phyloP scores from a whole-genome alignment of 1,139 yeast genomes.

The Blastobotrys buckinghamii region DNA sequence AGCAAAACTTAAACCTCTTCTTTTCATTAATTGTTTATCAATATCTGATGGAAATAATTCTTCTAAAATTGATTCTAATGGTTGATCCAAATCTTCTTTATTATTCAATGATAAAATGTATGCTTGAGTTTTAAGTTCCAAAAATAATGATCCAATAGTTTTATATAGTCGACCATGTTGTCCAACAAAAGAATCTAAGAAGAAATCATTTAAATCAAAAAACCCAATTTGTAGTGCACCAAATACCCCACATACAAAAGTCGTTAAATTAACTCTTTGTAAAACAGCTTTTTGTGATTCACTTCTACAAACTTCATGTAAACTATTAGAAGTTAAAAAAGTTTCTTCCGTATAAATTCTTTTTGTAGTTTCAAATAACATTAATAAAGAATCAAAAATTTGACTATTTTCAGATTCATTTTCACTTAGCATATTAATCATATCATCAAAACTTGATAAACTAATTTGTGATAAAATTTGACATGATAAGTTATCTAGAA shows the following conservation, averaged over 20 bases:
- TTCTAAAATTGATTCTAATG: conserved; percentile 63
- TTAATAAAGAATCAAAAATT: conserved; percentile 64
- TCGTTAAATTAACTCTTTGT: conserved; percentile 79
- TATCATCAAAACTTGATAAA: conserved; percentile 61
- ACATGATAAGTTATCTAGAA: conserved; percentile 67
- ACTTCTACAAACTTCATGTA: conserved; percentile 8
- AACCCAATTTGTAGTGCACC: conserved; percentile 86
- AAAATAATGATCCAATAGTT: conserved; percentile 68
- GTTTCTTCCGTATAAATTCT: conserved; percentile 27
- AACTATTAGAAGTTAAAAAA: conserved; percentile 23
- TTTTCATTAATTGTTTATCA: conserved; percentile 46
- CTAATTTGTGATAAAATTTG: conserved; percentile 67
- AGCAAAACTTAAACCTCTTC: conserved; percentile 11
- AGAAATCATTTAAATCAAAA: conserved; percentile 74
- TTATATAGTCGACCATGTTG: conserved; percentile 57
- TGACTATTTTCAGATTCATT: conserved; percentile 70
- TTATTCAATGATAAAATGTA: conserved; percentile 82
- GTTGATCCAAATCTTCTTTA: conserved; percentile 43
- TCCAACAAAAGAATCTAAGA: conserved; percentile 64
- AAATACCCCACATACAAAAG: conserved; percentile 76
- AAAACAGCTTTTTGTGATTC: conserved; percentile 38
- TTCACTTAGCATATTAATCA: conserved; percentile 64
- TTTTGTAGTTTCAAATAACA: conserved; percentile 58
- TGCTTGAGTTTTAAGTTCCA: conserved; percentile 92
- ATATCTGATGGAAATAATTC: conserved; percentile 60